Evolutionary conservation across 2,329 filamentous ascomycete genomes (phyloP).

Genomic region (Sordariomycetes sp.): DNA sequence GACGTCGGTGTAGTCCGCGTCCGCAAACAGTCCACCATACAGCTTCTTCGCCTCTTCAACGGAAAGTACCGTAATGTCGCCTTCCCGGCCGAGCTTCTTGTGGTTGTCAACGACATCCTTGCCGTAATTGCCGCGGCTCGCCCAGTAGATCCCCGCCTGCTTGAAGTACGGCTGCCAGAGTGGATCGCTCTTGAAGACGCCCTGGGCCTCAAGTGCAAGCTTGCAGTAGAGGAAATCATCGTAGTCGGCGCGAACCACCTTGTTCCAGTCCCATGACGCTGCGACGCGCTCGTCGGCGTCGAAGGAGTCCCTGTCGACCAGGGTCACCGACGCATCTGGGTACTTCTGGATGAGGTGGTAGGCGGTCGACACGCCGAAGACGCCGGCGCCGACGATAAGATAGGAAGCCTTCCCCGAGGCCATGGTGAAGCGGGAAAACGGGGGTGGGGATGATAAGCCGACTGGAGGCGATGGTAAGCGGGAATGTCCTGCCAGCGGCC

Average conservation of each 20-base stretch:
- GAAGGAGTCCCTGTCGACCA: constrained; percentile 42
- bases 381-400: constrained; percentile 51
- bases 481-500: not conserved
- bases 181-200: constrained; percentile 43
- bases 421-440: constrained; percentile 7
- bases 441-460: not conserved
- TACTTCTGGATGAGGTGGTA: constrained; percentile 42
- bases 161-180: constrained; percentile 44
- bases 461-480: not conserved
- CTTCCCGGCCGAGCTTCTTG: constrained; percentile 23
- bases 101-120: constrained; percentile 40
- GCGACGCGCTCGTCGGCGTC: constrained; percentile 35
- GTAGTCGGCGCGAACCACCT: constrained; percentile 59
- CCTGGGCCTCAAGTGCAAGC: constrained; percentile 52
- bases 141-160: constrained; percentile 44
- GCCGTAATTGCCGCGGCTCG: constrained; percentile 35
- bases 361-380: constrained; percentile 54
- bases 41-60: constrained; percentile 31
- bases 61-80: constrained; percentile 27
- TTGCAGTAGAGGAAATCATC: constrained; percentile 48
- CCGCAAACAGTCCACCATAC: constrained; percentile 44
- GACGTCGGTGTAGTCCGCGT: constrained; percentile 45
- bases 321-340: constrained; percentile 33
- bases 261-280: constrained; percentile 63
- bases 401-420: constrained; percentile 19